These are phyloP conservation scores for Geotrichum bryndzae DNA, from an alignment of 1,139 yeast species.

Conservation along the genomic window DNA sequence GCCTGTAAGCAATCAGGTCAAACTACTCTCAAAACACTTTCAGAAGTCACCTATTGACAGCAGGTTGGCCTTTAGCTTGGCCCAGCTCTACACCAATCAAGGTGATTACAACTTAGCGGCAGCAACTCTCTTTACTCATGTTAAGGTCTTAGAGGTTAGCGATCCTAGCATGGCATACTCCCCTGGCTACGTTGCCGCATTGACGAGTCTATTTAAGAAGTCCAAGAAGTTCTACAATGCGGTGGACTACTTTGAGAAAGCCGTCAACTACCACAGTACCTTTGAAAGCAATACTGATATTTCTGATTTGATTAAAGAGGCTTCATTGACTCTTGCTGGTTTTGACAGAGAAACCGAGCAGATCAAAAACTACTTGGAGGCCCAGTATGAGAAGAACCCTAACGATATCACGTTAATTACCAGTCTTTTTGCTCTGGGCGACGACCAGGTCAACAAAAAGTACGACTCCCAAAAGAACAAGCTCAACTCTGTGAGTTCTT, in stretches of 20 bases:
- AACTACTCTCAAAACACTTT: conserved; percentile 17
- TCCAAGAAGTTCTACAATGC: conserved; percentile 21
- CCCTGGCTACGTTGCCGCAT: conserved; percentile 42
- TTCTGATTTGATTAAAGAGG: conserved; percentile 22
- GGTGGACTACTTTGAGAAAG: conserved; percentile 11
- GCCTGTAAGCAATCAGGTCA: conserved; percentile 15
- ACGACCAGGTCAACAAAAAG: conserved; percentile 12
- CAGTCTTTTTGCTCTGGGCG: conserved; percentile 25
- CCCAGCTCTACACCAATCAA: conserved; percentile 41
- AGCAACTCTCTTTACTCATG: conserved; percentile 38
- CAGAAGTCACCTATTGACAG: conserved; percentile 22
- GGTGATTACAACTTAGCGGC: conserved; percentile 37
- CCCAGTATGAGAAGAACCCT: conserved; percentile 13
- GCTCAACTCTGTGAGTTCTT: conserved; percentile 24
- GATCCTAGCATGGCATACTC: conserved; percentile 31
- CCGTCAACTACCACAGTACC: conserved; percentile 14
- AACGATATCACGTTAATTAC: conserved; percentile 17
- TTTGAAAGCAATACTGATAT: conserved; percentile 18
- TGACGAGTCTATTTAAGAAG: conserved; percentile 46
- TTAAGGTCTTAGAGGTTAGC: conserved; percentile 15
- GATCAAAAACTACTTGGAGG: conserved; percentile 17
- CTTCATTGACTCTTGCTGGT: conserved; percentile 21
- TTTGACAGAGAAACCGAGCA: conserved; percentile 14
- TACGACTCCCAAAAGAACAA: conserved; percentile 21
- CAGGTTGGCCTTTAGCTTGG: conserved; percentile 34